Conservation (phyloP, 1,284 basidiomycete genomes). For the Inonotus hispidus region DNA sequence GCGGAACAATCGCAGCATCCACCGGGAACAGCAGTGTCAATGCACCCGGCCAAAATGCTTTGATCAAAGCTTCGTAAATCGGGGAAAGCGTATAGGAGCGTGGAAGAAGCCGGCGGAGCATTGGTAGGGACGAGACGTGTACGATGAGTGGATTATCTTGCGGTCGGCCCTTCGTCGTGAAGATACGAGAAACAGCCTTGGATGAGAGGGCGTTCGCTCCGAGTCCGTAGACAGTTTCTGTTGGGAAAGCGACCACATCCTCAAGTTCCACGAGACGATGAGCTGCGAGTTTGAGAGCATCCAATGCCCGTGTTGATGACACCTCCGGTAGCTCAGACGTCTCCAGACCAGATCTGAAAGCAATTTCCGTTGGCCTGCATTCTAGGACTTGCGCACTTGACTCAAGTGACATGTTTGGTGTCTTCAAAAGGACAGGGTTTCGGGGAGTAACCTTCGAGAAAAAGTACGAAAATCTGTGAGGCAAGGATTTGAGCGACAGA, state of each 20-base stretch:
- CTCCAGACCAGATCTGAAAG: constrained; percentile 34
- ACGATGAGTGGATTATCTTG: constrained; percentile 98
- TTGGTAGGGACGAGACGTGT: constrained; percentile 82
- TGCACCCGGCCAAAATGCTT: constrained; percentile 92
- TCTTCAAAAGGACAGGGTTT: not conserved
- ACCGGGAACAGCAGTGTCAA: constrained; percentile 90
- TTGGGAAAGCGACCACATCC: constrained; percentile 83
- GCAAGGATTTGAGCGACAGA: not conserved
- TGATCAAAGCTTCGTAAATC: constrained; percentile 70
- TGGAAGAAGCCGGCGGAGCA: constrained; percentile 77
- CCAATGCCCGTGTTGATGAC: constrained; percentile 38
- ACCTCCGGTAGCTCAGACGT: constrained; percentile 36
- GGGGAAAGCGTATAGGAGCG: constrained; percentile 50
- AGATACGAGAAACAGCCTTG: constrained; percentile 71
- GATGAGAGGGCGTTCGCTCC: constrained; percentile 79
- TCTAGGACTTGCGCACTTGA: constrained; percentile 33
- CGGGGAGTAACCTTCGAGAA: not conserved
- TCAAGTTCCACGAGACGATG: constrained; percentile 39
- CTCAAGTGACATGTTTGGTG: not conserved
- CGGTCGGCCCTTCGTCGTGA: constrained; percentile 87
- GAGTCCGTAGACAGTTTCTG: constrained; percentile 98
- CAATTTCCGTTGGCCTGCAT: constrained; percentile 53
- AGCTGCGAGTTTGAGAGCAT: constrained; percentile 44
- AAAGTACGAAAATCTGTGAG: not conserved
- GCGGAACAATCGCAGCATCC: constrained; percentile 48